phyloP scores from a whole-genome alignment of 2,329 filamentous ascomycete genomes.

The Monilinia fructigena region DNA sequence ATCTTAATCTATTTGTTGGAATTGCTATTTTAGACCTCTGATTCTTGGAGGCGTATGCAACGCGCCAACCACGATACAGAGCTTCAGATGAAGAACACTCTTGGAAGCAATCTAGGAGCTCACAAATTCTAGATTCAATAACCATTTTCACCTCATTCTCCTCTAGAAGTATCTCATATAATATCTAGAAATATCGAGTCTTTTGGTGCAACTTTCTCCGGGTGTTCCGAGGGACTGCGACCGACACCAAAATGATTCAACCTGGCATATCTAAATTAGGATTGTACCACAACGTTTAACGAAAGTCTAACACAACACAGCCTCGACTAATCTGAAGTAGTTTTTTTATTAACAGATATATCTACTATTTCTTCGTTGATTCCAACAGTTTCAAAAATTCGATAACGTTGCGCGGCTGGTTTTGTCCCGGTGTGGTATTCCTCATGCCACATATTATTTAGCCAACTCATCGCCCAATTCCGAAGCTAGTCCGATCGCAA shows the following conservation, averaged over 20 bases:
- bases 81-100: neutral
- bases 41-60: neutral
- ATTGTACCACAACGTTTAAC: conserved; percentile 5
- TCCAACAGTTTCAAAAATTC: neutral
- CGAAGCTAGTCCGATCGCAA: conserved; percentile 9
- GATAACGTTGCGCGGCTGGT: conserved; percentile 1
- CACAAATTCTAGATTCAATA: neutral
- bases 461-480: conserved; percentile 19
- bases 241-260: neutral
- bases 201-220: conserved; percentile 13
- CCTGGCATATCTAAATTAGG: conserved; percentile 13
- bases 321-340: neutral
- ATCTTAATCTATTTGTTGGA: neutral
- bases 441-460: conserved; percentile 17
- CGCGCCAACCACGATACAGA: conserved; percentile 4
- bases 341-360: neutral
- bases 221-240: conserved; percentile 12
- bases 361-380: neutral
- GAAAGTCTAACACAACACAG: neutral
- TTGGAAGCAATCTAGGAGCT: neutral
- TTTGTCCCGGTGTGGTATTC: conserved; percentile 16
- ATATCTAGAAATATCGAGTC: neutral
- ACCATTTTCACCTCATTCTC: neutral
- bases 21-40: neutral
- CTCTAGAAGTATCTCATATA: neutral